Base-by-base conservation (phyloP, 495 filamentous ascomycete species). In the Neurospora sp. region DNA sequence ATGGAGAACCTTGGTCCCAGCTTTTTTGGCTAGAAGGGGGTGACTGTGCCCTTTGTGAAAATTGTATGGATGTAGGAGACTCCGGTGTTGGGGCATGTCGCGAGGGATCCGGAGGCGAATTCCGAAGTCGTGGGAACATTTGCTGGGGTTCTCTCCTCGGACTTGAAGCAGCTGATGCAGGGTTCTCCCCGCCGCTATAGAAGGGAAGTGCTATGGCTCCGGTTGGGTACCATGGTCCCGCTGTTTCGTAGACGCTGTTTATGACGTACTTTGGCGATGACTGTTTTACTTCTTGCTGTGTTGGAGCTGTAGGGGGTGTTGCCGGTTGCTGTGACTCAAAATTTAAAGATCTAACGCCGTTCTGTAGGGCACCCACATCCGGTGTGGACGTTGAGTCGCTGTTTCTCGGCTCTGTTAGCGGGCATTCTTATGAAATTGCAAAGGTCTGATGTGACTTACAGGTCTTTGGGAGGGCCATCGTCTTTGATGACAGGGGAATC, bases 181-280 rank as follows among this genome's bases (percentile, higher is more conserved):
- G 54, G 54, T 34, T 66, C 24, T 66, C 54, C 8, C 13, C 24
- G 28, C 39, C 24, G 24, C 31, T 73, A 15, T 75, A 75, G 42
- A 38, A 71, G 9, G 75, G 73, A n/a, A 73, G 69, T n/a, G 39
- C 45, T 6, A 75, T 71, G 24, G 71, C 24, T n/a, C 39, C 54
- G n/a, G 75, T 7, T 66, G 54, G 43, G 40, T 72, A 71, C 75
- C 73, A 74, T n/a, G 75, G 73, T n/a, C 75, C 73, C 15, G 59
- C 71, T n/a, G 45, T 37, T 59, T 74, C 70, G 42, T 17, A 66
- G 54, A 66, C 2, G 15, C 54, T 62, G 24, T 34, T 66, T 15
- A 66, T 66, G 54, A 66, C 54, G 31, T 66, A 34, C 24, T 34
- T 66, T 36, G 54, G 54, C 7, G 54, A 66, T 17, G 54, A 9